Base-by-base conservation (phyloP, 441 rosid genomes). In the Jatropha multifida region DNA sequence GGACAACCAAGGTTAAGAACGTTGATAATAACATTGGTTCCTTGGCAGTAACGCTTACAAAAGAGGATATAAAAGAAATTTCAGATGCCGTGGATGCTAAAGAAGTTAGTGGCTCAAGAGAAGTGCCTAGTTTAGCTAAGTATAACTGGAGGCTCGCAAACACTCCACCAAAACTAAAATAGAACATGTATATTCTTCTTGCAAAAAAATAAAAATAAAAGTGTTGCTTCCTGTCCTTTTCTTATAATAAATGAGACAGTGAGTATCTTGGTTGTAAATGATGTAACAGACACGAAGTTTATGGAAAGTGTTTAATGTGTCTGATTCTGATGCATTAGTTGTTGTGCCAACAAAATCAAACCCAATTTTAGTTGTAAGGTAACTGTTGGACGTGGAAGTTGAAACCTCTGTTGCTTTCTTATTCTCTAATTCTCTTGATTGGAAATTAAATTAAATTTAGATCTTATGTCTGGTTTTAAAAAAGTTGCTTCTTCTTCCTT, bases 1-100 rank as follows among this genome's bases (percentile, higher is more conserved):
- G 86, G 44, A 86, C 88, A 72, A 84, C 86, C 8, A 88, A 88
- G 56, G 42, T 82, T 23, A 76, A 79, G 82, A 85, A 85, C 81
- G 83, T 87, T 5, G 80, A 76, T 15, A 77, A 69, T 62, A 87
- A 85, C 68, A 78, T 85, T 48, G 75, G 83, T 54, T 79, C 88
- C 11, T 26, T 80, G 77, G 69, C 68, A 1, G 11, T 84, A 70
- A 82, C 76, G 73, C 79, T 83, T 23, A 73, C 67, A 27, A 8
- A 61, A 42, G 77, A 81, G 40, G 77, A 75, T 14, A 55, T 81
- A 74, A 75, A 77, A 69, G 89, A 82, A 66, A 84, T 85, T 3
- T 13, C 55, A 64, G 79, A 80, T 52, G 79, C 65, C 23, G 80
- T 85, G 61, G 71, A 79, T 4, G n/a, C 74, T 69, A 74, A 72